Conservation (phyloP, 139 green algal genomes). For the Chlorella sp. region DNA sequence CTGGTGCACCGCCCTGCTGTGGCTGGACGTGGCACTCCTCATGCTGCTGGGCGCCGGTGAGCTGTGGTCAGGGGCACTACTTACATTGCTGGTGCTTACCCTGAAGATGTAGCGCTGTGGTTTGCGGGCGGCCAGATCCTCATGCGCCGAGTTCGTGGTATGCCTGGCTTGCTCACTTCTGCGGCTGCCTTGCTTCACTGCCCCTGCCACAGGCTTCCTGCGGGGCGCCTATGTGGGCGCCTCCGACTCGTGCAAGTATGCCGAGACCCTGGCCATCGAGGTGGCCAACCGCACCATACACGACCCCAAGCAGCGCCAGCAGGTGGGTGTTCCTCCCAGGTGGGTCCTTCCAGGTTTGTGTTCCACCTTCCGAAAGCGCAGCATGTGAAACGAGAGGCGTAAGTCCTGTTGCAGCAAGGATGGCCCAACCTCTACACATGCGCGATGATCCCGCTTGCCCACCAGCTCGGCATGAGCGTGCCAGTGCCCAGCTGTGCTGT, state of each 20-base stretch:
- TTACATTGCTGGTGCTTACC: neutral
- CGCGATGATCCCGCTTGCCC: too few relatives aligned
- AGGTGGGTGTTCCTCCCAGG: too few relatives aligned
- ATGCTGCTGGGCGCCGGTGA: slow-evolving; percentile 42
- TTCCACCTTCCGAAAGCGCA: too few relatives aligned
- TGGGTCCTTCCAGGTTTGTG: too few relatives aligned
- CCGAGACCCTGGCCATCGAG: slow-evolving; percentile 15
- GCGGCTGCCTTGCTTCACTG: neutral
- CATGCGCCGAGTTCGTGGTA: neutral
- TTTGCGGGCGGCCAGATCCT: neutral
- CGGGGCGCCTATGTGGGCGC: slow-evolving; percentile 20
- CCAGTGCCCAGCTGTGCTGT: too few relatives aligned
- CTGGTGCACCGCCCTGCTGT: slow-evolving; percentile 15
- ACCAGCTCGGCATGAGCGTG: too few relatives aligned
- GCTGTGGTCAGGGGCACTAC: neutral
- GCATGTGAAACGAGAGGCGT: too few relatives aligned
- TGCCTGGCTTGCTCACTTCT: neutral
- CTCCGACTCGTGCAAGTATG: slow-evolving; percentile 33
- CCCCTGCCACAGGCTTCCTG: slow-evolving; percentile 34
- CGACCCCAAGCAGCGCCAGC: neutral
- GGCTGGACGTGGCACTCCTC: slow-evolving; percentile 29
- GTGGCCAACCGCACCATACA: neutral
- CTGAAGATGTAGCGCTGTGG: neutral
- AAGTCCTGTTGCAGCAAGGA: too few relatives aligned
- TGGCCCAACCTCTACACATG: too few relatives aligned